phyloP scores from a whole-genome alignment of 352 stramenopile genomes.

The Globisporangium iwayamae region DNA sequence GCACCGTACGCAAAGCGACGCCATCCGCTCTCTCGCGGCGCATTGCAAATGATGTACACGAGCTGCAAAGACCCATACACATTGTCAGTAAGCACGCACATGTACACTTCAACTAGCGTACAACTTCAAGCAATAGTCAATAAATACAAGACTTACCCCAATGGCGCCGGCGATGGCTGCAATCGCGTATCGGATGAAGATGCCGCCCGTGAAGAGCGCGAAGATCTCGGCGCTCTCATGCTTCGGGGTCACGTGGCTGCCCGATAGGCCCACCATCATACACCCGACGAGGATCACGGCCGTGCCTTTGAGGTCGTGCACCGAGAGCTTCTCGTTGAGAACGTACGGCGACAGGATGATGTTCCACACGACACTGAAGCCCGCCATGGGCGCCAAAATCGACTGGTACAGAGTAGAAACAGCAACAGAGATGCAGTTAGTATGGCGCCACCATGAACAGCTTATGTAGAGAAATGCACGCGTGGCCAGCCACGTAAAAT shows the following conservation, averaged over 20 bases:
- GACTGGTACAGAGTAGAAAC: constrained; percentile 33
- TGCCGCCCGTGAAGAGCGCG: constrained; percentile 59
- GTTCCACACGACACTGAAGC: constrained; percentile 88
- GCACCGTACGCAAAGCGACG: constrained; percentile 80
- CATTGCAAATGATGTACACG: constrained; percentile 67
- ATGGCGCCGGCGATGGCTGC: constrained; percentile 32
- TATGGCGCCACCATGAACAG: not conserved
- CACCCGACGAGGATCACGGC: constrained; percentile 77
- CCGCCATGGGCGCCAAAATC: constrained; percentile 82
- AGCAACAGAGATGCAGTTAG: not conserved
- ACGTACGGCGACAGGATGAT: constrained; percentile 82
- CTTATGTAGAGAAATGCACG: not conserved
- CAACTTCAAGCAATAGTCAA: not conserved
- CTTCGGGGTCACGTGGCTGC: constrained; percentile 75
- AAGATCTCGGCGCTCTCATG: constrained; percentile 79
- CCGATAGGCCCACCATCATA: constrained; percentile 70
- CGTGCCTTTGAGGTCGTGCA: constrained; percentile 66
- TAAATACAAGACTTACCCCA: constrained; percentile 31
- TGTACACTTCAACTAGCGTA: not conserved
- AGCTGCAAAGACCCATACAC: constrained; percentile 33
- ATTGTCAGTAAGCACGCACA: not conserved
- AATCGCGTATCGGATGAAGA: constrained; percentile 74
- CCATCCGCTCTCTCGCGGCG: constrained; percentile 58
- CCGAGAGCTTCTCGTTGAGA: constrained; percentile 73
- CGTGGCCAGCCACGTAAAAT: constrained; percentile 19